Evolutionary conservation across 2,329 filamentous ascomycete species (phyloP).

Genomic region (Penicillium sp.): DNA sequence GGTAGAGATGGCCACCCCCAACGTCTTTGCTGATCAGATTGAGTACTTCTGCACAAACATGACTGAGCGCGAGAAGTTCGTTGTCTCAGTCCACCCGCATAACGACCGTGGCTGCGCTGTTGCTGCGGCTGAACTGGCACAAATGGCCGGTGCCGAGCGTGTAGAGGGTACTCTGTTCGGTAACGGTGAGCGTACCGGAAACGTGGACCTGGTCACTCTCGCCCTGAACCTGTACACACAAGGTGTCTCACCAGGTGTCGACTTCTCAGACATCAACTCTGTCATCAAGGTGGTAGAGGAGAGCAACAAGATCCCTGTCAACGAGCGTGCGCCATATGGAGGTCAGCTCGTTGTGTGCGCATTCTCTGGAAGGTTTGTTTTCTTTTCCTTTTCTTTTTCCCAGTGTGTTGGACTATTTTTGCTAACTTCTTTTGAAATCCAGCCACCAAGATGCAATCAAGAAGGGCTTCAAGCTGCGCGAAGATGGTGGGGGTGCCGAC

Average conservation of each 20-base stretch:
- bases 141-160: constrained; percentile 91
- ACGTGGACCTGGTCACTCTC: constrained; percentile 87
- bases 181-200: constrained; percentile 90
- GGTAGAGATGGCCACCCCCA: constrained; percentile 88
- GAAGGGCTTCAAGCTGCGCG: constrained; percentile 65
- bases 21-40: constrained; percentile 91
- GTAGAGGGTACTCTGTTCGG: constrained; percentile 92
- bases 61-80: constrained; percentile 73
- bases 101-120: constrained; percentile 88
- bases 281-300: constrained; percentile 85
- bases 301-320: constrained; percentile 89
- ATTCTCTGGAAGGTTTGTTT: constrained; percentile 4
- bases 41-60: constrained; percentile 90
- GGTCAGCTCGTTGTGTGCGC: constrained; percentile 39
- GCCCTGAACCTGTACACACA: constrained; percentile 92
- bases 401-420: background rate
- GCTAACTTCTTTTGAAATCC: background rate
- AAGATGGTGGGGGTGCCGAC: constrained; percentile 49
- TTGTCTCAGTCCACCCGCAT: constrained; percentile 83
- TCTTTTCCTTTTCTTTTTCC: too few species aligned
- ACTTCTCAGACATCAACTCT: constrained; percentile 79
- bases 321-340: constrained; percentile 80
- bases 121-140: constrained; percentile 80
- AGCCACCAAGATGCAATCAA: constrained; percentile 95
- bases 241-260: constrained; percentile 71